Percentiles rank a stretch among this genome's conserved stretches.
phyloP scores from a whole-genome alignment of 1,139 yeast species.

The Scheffersomyces titani region DNA sequence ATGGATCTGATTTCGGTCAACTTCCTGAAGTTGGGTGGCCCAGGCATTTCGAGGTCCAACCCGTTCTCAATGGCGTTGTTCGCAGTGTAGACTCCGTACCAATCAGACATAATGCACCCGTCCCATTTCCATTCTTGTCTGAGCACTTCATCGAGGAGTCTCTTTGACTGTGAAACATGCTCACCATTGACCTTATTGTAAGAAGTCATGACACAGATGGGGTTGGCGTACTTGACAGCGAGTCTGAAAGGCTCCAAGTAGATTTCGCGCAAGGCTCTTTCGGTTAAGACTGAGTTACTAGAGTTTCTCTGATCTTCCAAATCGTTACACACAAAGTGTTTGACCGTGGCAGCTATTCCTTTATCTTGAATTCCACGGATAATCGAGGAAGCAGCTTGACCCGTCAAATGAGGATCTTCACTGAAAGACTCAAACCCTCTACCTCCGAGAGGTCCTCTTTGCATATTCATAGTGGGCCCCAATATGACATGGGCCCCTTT shows the following conservation, averaged over 20 bases:
- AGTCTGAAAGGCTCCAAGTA: constrained; percentile 14
- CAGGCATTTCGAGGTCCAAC: constrained; percentile 16
- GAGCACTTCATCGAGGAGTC: constrained; percentile 8
- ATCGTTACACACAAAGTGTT: constrained; percentile 61
- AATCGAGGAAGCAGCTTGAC: constrained; percentile 33
- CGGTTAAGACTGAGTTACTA: constrained; percentile 10
- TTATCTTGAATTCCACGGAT: constrained; percentile 60
- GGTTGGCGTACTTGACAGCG: constrained; percentile 12
- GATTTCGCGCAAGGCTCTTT: constrained; percentile 11
- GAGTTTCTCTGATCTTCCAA: constrained; percentile 46
- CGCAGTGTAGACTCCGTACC: constrained; percentile 12
- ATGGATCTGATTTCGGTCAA: constrained; percentile 5
- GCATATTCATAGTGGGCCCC: constrained; percentile 50
- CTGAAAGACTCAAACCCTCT: constrained; percentile 71
- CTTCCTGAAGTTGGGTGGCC: constrained; percentile 10
- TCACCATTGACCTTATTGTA: constrained; percentile 14
- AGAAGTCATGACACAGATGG: constrained; percentile 13
- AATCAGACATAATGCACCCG: constrained; percentile 15
- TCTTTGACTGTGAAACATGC: constrained; percentile 10
- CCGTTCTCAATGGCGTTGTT: constrained; percentile 11
- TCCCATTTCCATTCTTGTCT: constrained; percentile 14
- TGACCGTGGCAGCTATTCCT: constrained; percentile 56
- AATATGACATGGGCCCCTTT: constrained; percentile 62
- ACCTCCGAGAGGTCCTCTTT: constrained; percentile 62
- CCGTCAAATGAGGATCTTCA: constrained; percentile 63